Base-by-base conservation (phyloP, 75 land plant genomes). In the Gnetum montanum region DNA sequence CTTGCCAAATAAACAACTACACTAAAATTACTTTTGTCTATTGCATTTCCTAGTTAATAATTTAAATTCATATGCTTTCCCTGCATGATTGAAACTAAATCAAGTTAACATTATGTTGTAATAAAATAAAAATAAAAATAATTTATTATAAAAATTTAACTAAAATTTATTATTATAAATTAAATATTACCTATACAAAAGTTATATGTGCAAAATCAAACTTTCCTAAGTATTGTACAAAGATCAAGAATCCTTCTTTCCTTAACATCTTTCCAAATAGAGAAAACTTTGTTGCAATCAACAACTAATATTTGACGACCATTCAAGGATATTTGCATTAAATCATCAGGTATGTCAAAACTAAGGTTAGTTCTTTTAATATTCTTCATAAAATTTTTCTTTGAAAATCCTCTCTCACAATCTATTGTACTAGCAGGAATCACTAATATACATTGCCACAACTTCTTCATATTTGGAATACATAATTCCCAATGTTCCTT, bases 321-420 rank as follows among this genome's bases (percentile, higher is more conserved):
- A 47, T 47, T 47, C 26, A 26, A 8, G 27, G n/a, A 47, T 47
- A 47, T 24, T 24, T 16, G 24, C 50, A 47, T 47, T 24, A 47
- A 0, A 12, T 12, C 51, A 48, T 48, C 16, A 12, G 28, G 8
- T 48, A 31, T 48, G 28, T 28, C 51, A 4, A 48, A 48, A 0
- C 51, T 5, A 0, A 48, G 31, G 0, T 26, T 27, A 26, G 16
- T 26, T 49, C 28, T 48, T 48, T 8, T 48, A 7, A 48, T 48
- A 0, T 48, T 4, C 1, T 48, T 48, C 30, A 48, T 48, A 18
- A 28, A 27, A 3, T 26, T 27, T 48, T 28, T 5, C 28, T 49
- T 28, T 13, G 16, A 49, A 49, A 49, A 26, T 15, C 18, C 16
- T 2, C 3, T 49, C n/a, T 49, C 31, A 49, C 31, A 28, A 28